phyloP scores from a whole-genome alignment of 306 rosid genomes.

The Fagus sylvatica region DNA sequence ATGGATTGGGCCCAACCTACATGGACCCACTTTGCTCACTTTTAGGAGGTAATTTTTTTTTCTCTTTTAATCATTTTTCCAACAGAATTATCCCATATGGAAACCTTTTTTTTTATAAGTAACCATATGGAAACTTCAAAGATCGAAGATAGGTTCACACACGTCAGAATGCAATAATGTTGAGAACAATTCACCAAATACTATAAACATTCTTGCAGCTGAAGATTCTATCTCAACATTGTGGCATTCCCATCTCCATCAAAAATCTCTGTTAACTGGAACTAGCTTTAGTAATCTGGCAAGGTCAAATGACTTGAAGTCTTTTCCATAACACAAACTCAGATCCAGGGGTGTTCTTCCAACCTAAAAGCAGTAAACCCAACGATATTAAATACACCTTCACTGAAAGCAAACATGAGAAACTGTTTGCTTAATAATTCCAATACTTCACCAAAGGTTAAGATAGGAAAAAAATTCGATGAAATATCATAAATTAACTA shows the following conservation, averaged over 20 bases:
- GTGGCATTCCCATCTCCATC: slow-evolving; percentile 13
- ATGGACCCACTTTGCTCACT: too few species aligned
- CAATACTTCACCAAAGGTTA: not conserved
- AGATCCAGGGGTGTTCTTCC: slow-evolving; percentile 82
- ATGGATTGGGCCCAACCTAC: too few species aligned
- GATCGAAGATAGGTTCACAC: not conserved
- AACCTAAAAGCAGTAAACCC: slow-evolving; percentile 55
- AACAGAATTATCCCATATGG: not conserved
- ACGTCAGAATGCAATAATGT: slow-evolving; percentile 18
- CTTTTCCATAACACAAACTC: slow-evolving; percentile 81
- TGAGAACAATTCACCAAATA: not conserved
- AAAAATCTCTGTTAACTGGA: slow-evolving; percentile 44
- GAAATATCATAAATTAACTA: not conserved
- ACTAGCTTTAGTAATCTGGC: slow-evolving; percentile 68
- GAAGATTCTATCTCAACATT: slow-evolving; percentile 16
- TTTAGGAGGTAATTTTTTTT: too few species aligned
- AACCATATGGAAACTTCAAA: not conserved
- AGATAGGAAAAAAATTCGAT: not conserved
- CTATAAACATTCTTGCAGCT: slow-evolving; percentile 3
- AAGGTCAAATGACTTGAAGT: slow-evolving; percentile 83
- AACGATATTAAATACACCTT: slow-evolving; percentile 10
- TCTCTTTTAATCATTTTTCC: too few species aligned
- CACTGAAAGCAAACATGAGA: not conserved
- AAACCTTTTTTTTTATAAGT: not conserved
- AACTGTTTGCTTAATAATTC: not conserved